A percentile compares a stretch with the other conserved stretches of the same genome.
These are phyloP conservation scores for Volvariella surrecta DNA, from an alignment of 1,284 basidiomycete genomes.

Conservation along the genomic window DNA sequence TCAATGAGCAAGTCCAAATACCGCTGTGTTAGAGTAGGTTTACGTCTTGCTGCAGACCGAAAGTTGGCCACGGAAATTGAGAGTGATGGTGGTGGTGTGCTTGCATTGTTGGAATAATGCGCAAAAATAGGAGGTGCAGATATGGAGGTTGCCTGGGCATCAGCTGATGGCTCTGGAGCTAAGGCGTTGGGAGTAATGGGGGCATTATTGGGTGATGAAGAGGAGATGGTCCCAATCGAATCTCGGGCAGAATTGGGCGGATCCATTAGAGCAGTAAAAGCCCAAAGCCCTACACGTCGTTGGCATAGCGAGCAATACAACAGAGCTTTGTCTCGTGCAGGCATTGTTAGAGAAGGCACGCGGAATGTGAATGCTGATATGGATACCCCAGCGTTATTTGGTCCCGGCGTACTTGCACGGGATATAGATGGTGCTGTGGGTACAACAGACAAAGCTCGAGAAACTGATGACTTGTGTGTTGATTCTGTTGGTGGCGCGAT, in stretches of 20 bases:
- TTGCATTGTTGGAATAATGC: background rate
- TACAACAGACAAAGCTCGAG: constrained; percentile 38
- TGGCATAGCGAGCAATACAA: constrained; percentile 65
- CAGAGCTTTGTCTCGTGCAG: constrained; percentile 37
- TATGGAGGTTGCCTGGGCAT: background rate
- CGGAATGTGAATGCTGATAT: constrained; percentile 16
- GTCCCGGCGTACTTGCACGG: constrained; percentile 6
- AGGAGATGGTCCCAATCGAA: no score
- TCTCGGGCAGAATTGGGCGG: constrained; percentile 1
- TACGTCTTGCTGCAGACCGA: constrained; percentile 4
- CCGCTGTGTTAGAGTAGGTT: constrained; percentile 28
- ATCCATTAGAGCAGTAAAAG: constrained; percentile 33
- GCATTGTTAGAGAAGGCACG: constrained; percentile 15
- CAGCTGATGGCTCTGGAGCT: constrained; percentile 10
- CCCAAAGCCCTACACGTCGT: constrained; percentile 70
- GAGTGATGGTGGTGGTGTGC: background rate
- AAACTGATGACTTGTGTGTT: constrained; percentile 20
- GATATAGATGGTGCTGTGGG: constrained; percentile 18
- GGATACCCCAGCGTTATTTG: background rate
- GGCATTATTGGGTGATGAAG: background rate
- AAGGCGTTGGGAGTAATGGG: background rate
- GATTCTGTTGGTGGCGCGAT: constrained; percentile 29
- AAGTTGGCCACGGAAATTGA: background rate
- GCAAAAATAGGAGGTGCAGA: background rate
- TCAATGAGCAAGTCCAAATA: constrained; percentile 69